Percentiles rank a stretch among this genome's conserved stretches.
phyloP scores from a whole-genome alignment of 768 basidiomycete genomes.

The Pisolithus albus region DNA sequence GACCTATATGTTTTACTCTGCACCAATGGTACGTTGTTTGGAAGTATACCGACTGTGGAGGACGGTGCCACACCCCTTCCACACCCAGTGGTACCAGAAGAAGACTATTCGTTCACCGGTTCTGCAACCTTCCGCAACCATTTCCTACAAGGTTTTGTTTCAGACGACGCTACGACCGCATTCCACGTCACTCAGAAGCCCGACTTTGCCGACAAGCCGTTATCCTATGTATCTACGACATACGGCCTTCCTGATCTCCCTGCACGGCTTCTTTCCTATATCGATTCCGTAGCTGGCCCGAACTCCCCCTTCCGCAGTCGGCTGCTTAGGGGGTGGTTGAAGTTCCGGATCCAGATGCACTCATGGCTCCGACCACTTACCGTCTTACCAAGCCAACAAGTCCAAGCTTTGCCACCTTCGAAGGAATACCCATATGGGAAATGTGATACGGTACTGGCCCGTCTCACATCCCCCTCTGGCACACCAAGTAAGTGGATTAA shows the following conservation, averaged over 20 bases:
- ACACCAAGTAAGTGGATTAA: too few species aligned
- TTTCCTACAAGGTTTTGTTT: neutral
- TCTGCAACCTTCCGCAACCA: neutral
- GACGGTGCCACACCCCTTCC: neutral
- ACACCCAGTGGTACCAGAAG: neutral
- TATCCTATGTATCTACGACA: neutral
- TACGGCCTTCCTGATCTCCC: neutral
- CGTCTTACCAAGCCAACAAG: neutral
- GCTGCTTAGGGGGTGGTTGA: neutral
- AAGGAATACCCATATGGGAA: neutral
- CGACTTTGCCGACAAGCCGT: neutral
- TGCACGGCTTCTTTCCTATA: neutral
- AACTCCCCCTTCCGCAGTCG: neutral
- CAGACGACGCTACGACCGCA: neutral
- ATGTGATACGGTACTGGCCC: neutral
- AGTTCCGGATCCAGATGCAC: neutral
- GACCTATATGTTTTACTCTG: slow-evolving; percentile 1
- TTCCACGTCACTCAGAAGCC: neutral
- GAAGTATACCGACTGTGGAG: neutral
- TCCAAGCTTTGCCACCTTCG: neutral
- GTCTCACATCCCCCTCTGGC: neutral
- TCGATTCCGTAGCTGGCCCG: neutral
- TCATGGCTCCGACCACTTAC: neutral
- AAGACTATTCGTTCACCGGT: neutral
- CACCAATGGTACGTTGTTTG: neutral